Evolutionary conservation across 176 grass and related monocot genomes (phyloP).

Genomic region (Musa troglodytarum): DNA sequence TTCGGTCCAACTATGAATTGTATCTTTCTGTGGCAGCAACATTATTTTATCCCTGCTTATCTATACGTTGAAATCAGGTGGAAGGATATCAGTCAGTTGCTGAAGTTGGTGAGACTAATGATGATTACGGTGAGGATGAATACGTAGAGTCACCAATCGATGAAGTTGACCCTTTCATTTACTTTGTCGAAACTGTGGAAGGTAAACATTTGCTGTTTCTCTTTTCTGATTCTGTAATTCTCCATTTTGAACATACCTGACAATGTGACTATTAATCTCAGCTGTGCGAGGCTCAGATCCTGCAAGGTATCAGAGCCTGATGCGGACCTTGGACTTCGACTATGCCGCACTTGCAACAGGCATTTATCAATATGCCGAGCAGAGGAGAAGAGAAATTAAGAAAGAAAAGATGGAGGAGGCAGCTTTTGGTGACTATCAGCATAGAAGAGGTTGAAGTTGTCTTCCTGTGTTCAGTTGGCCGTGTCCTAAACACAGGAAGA

Average conservation of each 20-base stretch:
- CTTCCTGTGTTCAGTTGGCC: neutral
- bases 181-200: constrained; percentile 77
- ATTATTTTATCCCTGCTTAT: neutral
- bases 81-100: constrained; percentile 77
- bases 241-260: neutral
- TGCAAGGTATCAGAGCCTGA: constrained; percentile 55
- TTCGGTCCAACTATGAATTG: neutral
- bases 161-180: constrained; percentile 90
- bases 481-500: neutral
- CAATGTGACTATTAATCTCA: constrained; percentile 15
- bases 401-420: constrained; percentile 66
- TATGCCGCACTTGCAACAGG: constrained; percentile 62
- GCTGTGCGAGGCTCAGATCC: constrained; percentile 56
- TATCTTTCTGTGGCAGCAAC: neutral
- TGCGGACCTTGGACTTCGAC: constrained; percentile 72
- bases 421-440: constrained; percentile 19
- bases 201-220: constrained; percentile 26
- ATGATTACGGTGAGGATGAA: constrained; percentile 63
- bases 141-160: constrained; percentile 79
- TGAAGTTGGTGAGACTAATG: constrained; percentile 64
- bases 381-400: constrained; percentile 59
- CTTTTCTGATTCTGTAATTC: neutral
- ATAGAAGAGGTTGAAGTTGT: neutral
- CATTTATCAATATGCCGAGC: constrained; percentile 64
- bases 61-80: constrained; percentile 32